These are phyloP conservation scores for Arbutus unedo DNA, from an alignment of 148 eudicot genomes.

Conservation along the genomic window DNA sequence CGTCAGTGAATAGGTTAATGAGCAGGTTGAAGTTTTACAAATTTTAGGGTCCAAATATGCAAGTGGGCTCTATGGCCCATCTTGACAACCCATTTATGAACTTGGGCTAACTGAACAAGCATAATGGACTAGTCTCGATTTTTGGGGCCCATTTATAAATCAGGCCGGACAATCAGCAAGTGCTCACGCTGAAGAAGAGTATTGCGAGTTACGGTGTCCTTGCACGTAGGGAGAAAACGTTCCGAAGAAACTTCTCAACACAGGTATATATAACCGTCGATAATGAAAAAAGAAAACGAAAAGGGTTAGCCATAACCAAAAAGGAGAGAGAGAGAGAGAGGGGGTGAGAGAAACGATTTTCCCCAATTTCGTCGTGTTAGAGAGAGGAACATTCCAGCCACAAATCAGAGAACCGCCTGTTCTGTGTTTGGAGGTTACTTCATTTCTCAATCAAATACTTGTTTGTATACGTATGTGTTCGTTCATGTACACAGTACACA, in stretches of 20 bases:
- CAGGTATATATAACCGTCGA: too few relatives aligned
- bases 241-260: slow-evolving; percentile 8
- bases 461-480: neutral
- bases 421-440: neutral
- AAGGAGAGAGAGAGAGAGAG: neutral
- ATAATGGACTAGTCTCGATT: neutral
- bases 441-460: neutral
- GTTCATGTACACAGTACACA: too few relatives aligned
- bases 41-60: too few relatives aligned
- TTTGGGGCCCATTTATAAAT: neutral
- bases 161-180: neutral
- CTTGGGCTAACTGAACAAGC: too few relatives aligned
- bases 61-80: too few relatives aligned
- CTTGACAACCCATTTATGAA: too few relatives aligned
- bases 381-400: slow-evolving; percentile 1
- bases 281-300: too few relatives aligned
- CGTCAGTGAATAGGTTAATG: too few relatives aligned
- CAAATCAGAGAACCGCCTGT: neutral
- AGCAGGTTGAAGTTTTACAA: too few relatives aligned
- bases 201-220: neutral
- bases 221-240: neutral
- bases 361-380: neutral
- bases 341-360: neutral
- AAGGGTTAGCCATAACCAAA: too few relatives aligned
- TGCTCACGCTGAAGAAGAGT: neutral